A percentile compares a stretch with the other conserved stretches of the same genome.
phyloP scores from a whole-genome alignment of 257 asterid species.

The Solanum acaule region DNA sequence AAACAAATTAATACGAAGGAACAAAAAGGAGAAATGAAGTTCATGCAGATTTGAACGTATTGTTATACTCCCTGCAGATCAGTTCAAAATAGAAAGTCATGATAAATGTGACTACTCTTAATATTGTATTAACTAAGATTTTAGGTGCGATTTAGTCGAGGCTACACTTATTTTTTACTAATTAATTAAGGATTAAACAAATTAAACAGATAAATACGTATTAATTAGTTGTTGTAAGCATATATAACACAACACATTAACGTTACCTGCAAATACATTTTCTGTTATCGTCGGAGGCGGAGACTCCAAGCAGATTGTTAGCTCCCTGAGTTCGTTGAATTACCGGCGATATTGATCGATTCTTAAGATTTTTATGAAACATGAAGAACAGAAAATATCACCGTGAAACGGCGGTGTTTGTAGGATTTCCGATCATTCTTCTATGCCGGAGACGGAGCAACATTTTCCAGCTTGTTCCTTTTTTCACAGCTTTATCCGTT shows the following conservation, averaged over 20 bases:
- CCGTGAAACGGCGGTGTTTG: neutral
- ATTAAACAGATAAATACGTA: neutral
- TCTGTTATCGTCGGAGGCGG: neutral
- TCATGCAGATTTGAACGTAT: neutral
- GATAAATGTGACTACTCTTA: neutral
- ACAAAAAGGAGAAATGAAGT: neutral
- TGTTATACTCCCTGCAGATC: neutral
- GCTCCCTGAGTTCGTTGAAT: neutral
- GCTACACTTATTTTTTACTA: neutral
- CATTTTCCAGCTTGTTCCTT: conserved; percentile 27
- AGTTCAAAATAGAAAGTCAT: neutral
- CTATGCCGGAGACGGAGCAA: conserved; percentile 40
- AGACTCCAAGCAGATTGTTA: neutral
- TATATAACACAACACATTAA: neutral
- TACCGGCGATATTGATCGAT: neutral
- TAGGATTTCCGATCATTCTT: conserved; percentile 24
- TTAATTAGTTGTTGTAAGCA: neutral
- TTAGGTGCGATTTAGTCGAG: neutral
- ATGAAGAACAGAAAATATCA: conserved; percentile 35
- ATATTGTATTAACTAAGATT: neutral
- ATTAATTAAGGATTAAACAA: neutral
- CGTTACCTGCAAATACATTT: neutral
- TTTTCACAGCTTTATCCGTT: conserved; percentile 29
- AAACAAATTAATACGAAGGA: too few relatives aligned
- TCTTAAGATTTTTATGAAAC: neutral